Base-by-base conservation (phyloP, 2,329 filamentous ascomycete species). In the Paramyrothecium sp. region DNA sequence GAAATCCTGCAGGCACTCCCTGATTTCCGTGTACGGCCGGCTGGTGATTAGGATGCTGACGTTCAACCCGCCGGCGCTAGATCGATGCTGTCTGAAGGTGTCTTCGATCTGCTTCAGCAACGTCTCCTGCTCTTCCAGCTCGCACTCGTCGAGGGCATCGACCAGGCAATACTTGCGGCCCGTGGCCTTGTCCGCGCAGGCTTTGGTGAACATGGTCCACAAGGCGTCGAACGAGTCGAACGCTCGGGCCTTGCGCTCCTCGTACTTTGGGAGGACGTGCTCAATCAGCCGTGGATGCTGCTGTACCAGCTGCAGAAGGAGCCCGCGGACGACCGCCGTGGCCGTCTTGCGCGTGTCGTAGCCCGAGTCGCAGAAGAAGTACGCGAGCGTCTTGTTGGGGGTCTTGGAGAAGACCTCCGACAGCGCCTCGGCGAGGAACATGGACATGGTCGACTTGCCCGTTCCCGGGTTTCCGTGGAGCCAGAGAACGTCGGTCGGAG, bases 281-380 rank as follows among this genome's bases (percentile, higher is more conserved):
- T 51, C 23, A 30, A 63, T 48, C 17, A 67, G 63, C 48, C 46
- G 47, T 16, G 56, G 54, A 21, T 65, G 58, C 53, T 65, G 59
- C 26, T 62, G 49, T 10, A 65, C 49, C 7, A 67, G 56, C 51
- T 65, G 61, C 16, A 52, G 41, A 38, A 68, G 58, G 53, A 68
- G 64, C 1, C 65, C 64, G 30, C 64, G 49, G 22, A 67, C 19
- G n/a, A 68, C 51, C n/a, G 61, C 57, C 5, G 58, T 62, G 20
- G 64, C 63, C 2, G 63, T 65, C 34, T 61, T 65, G 16, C 60
- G 65, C 44, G 47, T 60, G 13, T 64, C 57, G 52, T 58, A 63
- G 38, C 54, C 53, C 2, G 64, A 65, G 55, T 68, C 62, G 51
- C 61, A 65, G 56, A 67, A 67, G 53, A 67, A 66, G 51, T 64